Evolutionary conservation across 805 yeast genomes (phyloP), one percentile per base, ranked within the genome.

Genomic region (Myxozyma neotropica): DNA sequence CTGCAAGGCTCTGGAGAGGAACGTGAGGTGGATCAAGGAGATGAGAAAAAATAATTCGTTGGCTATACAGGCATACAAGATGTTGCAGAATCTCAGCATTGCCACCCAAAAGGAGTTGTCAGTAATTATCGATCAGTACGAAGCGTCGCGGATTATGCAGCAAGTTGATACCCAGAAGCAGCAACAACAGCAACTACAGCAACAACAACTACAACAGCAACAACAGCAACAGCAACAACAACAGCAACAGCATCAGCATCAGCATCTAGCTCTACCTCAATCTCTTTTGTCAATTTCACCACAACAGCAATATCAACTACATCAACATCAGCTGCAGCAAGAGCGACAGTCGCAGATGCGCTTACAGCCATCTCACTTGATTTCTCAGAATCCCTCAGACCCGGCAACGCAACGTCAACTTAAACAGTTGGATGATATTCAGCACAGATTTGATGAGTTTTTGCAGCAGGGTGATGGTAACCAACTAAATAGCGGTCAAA

Each of bases 331-430:
- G 6, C 21, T 38, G 5, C 42, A 38, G 21, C 21, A 38, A 38
- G 17, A 38, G 42, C 21, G 17, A 6, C 17, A 7, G n/a, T 7
- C n/a, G 42, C 21, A 38, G 12, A 31, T 31, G 12, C 36, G 13
- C 12, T 31, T 31, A 8, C 12, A 13, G 36, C 8, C 8, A 17
- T 38, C 42, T 38, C 33, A 29, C 10, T 7, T 38, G 42, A 38
- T 15, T 15, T 6, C 21, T 6, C 17, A 7, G 42, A 26, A 4
- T 23, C 35, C 21, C 7, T 27, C 35, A 13, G 48, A 23, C 48
- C 56, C 29, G 23, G 42, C 10, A 35, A 23, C 8, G 53, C 66
- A 15, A 57, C 65, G n/a, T 61, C 67, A 2, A 53, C 24, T 21
- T 17, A 42, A 17, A 4, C 45, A 13, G 52, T 21, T 47, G 3